A percentile compares a stretch with the other conserved stretches of the same genome.
These are phyloP conservation scores for Cicer judaicum DNA, from an alignment of 306 rosid species.

Conservation along the genomic window DNA sequence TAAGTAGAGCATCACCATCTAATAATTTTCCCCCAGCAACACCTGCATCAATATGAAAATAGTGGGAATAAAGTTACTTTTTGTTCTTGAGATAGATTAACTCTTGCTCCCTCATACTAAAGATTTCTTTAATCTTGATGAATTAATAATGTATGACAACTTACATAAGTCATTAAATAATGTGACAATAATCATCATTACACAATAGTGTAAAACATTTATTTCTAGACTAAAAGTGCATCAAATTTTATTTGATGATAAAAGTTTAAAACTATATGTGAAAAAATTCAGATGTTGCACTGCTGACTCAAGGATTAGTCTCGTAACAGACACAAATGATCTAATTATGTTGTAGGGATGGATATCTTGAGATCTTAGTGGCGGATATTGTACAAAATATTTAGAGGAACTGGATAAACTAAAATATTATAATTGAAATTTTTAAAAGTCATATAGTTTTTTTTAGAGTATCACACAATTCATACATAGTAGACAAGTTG, in stretches of 20 bases:
- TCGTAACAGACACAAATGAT: no score
- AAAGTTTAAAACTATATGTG: neutral
- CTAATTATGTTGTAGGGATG: no score
- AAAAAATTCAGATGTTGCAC: no score
- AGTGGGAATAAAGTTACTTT: neutral
- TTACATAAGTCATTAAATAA: neutral
- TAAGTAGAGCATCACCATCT: conserved; percentile 41
- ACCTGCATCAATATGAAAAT: conserved; percentile 29
- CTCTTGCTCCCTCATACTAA: neutral
- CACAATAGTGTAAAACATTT: neutral
- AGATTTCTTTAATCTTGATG: neutral
- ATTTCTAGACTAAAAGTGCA: neutral
- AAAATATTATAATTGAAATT: no score
- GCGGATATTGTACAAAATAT: no score
- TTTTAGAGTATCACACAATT: no score
- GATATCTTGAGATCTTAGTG: no score
- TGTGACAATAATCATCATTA: neutral
- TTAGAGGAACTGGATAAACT: no score
- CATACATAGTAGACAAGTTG: no score
- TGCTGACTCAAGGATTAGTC: no score
- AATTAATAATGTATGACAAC: neutral
- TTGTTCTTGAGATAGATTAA: neutral
- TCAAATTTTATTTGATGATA: neutral
- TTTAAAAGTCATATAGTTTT: no score
- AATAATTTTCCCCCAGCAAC: conserved; percentile 41